These are phyloP conservation scores for Amphichorda felina DNA, from an alignment of 2,329 filamentous ascomycete genomes.

Conservation along the genomic window DNA sequence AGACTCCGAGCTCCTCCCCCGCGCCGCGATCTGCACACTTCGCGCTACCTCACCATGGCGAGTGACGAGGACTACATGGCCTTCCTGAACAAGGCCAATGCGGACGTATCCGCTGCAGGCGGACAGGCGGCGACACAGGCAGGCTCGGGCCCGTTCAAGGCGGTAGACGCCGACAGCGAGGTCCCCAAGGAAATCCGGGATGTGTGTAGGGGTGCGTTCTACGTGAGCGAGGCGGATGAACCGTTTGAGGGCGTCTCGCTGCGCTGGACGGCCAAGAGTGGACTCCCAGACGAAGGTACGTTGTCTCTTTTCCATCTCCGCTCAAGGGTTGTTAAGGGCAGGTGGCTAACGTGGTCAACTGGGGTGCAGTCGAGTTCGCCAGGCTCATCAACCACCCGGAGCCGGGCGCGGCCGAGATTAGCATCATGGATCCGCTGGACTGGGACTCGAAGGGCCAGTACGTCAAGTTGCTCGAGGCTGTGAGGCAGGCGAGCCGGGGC, in stretches of 20 bases:
- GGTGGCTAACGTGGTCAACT: not conserved
- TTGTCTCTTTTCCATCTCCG: slow-evolving; percentile 8
- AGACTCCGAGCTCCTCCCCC: not conserved
- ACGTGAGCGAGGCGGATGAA: slow-evolving; percentile 75
- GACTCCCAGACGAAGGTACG: slow-evolving; percentile 51
- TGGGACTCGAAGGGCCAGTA: slow-evolving; percentile 70
- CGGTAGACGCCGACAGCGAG: slow-evolving; percentile 37
- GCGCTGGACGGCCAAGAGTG: slow-evolving; percentile 38
- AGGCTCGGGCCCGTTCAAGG: slow-evolving; percentile 30
- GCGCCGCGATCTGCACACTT: slow-evolving; percentile 1
- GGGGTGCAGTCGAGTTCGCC: slow-evolving; percentile 52
- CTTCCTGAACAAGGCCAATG: slow-evolving; percentile 81
- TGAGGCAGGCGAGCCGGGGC: slow-evolving; percentile 49
- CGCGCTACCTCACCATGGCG: slow-evolving; percentile 38
- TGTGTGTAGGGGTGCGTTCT: slow-evolving; percentile 45
- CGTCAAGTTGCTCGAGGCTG: slow-evolving; percentile 53
- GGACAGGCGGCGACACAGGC: slow-evolving; percentile 3
- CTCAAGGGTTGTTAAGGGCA: slow-evolving; percentile 1
- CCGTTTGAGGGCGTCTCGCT: slow-evolving; percentile 69
- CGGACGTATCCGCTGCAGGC: slow-evolving; percentile 49
- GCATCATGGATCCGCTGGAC: slow-evolving; percentile 53
- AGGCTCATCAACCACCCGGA: slow-evolving; percentile 49
- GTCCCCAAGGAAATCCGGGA: slow-evolving; percentile 48
- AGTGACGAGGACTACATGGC: slow-evolving; percentile 74
- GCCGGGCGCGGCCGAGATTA: slow-evolving; percentile 42